These are phyloP conservation scores for Farysia itapuensis DNA, from an alignment of 1,284 basidiomycete species.

Conservation along the genomic window DNA sequence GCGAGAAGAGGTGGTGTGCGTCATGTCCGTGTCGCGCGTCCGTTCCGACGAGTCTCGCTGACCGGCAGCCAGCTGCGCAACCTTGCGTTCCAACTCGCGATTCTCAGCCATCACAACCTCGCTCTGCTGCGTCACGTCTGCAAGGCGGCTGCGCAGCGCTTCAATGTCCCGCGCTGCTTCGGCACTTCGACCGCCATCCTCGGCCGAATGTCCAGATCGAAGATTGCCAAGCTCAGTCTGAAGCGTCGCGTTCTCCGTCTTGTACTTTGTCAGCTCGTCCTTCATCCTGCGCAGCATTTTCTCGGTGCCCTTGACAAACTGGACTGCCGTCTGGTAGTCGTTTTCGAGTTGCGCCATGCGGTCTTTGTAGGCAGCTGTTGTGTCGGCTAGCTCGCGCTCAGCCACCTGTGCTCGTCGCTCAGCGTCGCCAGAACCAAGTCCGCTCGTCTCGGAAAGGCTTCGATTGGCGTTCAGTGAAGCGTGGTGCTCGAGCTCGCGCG, in stretches of 20 bases:
- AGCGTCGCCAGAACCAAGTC: conserved; percentile 69
- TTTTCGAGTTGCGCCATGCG: conserved; percentile 74
- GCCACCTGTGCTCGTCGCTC: conserved; percentile 64
- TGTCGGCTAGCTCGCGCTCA: conserved; percentile 55
- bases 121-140: conserved; percentile 45
- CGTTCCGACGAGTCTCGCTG: conserved; percentile 28
- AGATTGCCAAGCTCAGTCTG: conserved; percentile 35
- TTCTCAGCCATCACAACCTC: conserved; percentile 51
- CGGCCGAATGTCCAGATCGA: conserved; percentile 9
- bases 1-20: conserved; percentile 16
- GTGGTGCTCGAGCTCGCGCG: conserved; percentile 46
- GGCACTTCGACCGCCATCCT: conserved; percentile 31
- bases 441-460: no score
- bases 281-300: conserved; percentile 98
- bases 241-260: conserved; percentile 55
- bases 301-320: conserved; percentile 82
- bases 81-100: conserved; percentile 45
- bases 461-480: conserved; percentile 64
- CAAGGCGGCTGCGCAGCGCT: conserved; percentile 43
- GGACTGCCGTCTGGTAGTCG: conserved; percentile 89
- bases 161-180: conserved; percentile 50
- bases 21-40: conserved; percentile 9
- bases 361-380: conserved; percentile 54
- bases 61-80: conserved; percentile 38
- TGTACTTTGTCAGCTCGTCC: conserved; percentile 61